These are phyloP conservation scores for Colletotrichum graminicola DNA, from an alignment of 2,329 filamentous ascomycete species.

Conservation along the genomic window DNA sequence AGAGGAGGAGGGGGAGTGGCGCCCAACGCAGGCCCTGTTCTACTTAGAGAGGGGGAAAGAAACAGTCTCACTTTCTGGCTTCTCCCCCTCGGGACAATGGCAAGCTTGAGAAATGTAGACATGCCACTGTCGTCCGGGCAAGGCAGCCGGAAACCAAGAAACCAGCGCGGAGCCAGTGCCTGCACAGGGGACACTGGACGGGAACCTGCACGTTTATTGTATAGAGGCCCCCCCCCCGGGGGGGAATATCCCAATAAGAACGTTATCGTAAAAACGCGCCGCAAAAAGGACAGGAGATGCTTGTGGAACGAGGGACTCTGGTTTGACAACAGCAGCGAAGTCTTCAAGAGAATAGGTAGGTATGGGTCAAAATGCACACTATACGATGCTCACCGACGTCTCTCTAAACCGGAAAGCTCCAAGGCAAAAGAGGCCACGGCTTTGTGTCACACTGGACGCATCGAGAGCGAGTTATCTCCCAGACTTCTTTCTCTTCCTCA, in stretches of 20 bases:
- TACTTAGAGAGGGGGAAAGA: not conserved
- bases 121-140: not conserved
- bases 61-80: not conserved
- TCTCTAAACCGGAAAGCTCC: conserved; percentile 17
- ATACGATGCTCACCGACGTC: not conserved
- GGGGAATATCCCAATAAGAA: no score
- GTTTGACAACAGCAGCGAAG: conserved; percentile 8
- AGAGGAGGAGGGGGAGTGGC: not conserved
- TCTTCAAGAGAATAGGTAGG: conserved; percentile 16
- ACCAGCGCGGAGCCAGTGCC: not conserved
- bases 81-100: not conserved
- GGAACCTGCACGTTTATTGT: not conserved
- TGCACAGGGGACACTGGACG: not conserved
- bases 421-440: not conserved
- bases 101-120: not conserved
- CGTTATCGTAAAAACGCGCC: not conserved
- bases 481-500: not conserved
- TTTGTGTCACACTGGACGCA: conserved; percentile 6
- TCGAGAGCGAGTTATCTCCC: not conserved
- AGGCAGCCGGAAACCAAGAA: not conserved
- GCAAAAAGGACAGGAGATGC: not conserved
- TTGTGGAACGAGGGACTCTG: not conserved
- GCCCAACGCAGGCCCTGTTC: not conserved
- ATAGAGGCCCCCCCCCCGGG: not conserved
- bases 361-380: conserved; percentile 14